A percentile compares a stretch with the other conserved stretches of the same genome.
Evolutionary conservation across 1,139 yeast genomes (phyloP).

Genomic region (Meyerozyma athensensis): DNA sequence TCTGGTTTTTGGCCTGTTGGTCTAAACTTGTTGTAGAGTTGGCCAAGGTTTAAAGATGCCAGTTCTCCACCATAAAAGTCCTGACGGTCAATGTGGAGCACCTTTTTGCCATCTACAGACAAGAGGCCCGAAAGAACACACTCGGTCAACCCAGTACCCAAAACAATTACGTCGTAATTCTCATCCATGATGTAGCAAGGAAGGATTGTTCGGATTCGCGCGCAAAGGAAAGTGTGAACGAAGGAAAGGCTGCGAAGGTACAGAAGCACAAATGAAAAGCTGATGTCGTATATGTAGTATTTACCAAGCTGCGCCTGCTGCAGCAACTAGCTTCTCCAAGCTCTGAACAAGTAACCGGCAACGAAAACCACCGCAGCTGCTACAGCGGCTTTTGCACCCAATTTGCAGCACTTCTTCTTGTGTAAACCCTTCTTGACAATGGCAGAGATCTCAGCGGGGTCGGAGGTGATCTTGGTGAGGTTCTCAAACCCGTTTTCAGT

Average conservation of each 20-base stretch:
- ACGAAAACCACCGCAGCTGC: not conserved
- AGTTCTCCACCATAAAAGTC: conserved; percentile 91
- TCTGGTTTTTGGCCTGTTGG: conserved; percentile 68
- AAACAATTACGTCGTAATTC: conserved; percentile 86
- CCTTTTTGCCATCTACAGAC: conserved; percentile 96
- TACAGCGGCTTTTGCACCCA: not conserved
- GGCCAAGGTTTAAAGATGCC: conserved; percentile 58
- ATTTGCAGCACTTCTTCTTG: conserved; percentile 18
- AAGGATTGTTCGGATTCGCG: not conserved
- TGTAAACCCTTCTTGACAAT: conserved; percentile 70
- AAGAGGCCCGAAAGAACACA: conserved; percentile 91
- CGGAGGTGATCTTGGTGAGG: conserved; percentile 76
- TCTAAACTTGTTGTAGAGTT: conserved; percentile 66
- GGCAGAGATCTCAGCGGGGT: conserved; percentile 72
- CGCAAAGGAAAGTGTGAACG: too few relatives aligned
- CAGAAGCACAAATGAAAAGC: too few relatives aligned
- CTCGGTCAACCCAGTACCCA: conserved; percentile 84
- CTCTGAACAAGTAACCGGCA: not conserved
- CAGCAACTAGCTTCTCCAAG: not conserved
- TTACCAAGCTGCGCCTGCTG: too few relatives aligned
- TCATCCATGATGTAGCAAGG: conserved; percentile 64
- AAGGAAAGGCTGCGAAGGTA: too few relatives aligned
- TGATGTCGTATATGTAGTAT: too few relatives aligned
- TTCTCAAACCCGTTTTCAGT: conserved; percentile 76
- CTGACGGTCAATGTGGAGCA: conserved; percentile 91